Percentiles rank a stretch among this genome's conserved stretches.
Evolutionary conservation across 345 rosid genomes (phyloP).

Genomic region (Sonneratia alba): DNA sequence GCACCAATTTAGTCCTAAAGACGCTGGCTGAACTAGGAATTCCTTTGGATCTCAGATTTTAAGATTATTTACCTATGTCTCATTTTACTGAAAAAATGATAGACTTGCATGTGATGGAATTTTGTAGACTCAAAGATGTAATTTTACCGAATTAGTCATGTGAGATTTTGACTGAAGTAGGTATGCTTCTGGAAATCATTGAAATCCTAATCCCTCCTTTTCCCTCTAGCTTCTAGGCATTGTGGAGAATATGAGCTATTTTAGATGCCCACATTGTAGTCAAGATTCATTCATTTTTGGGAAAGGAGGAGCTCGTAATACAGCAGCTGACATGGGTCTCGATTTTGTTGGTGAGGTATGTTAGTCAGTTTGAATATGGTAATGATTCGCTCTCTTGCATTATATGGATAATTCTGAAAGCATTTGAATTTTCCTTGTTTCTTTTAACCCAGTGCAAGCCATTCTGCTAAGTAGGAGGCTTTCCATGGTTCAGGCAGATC

Average conservation of each 20-base stretch:
- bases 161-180: background rate
- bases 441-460: background rate
- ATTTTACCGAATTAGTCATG: background rate
- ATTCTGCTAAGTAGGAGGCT: background rate
- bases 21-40: background rate
- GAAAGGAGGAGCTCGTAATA: conserved; percentile 50
- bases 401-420: background rate
- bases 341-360: conserved; percentile 78
- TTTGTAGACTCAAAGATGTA: background rate
- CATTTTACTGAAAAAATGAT: background rate
- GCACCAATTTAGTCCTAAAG: background rate
- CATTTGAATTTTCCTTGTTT: background rate
- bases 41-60: background rate
- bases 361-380: background rate
- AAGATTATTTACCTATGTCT: no score
- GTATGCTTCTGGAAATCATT: background rate
- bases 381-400: background rate
- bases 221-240: conserved; percentile 65
- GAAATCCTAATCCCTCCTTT: background rate
- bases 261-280: conserved; percentile 75
- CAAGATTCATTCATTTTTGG: conserved; percentile 87
- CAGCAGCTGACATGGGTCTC: conserved; percentile 63
- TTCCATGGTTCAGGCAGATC: background rate
- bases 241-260: conserved; percentile 95
- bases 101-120: background rate